Percentiles rank a stretch among this genome's conserved stretches.
These are phyloP conservation scores for Hemerocallis citrina DNA, from an alignment of 106 monocot genomes.

Conservation along the genomic window DNA sequence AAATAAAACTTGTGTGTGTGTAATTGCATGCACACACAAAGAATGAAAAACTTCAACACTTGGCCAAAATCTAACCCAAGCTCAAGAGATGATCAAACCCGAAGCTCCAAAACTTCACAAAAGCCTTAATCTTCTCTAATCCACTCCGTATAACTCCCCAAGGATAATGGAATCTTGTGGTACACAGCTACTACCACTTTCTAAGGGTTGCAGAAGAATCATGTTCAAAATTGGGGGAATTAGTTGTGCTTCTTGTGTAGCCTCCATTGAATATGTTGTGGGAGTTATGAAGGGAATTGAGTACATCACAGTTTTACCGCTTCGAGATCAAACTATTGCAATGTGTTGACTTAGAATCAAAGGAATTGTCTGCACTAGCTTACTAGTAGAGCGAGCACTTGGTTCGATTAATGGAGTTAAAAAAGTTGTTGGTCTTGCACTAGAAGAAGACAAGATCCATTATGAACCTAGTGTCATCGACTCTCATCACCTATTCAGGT, in stretches of 20 bases:
- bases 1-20: no score
- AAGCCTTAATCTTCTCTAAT: no score
- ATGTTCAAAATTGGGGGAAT: slow-evolving; percentile 54
- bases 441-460: slow-evolving; percentile 91
- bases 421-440: slow-evolving; percentile 83
- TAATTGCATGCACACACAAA: no score
- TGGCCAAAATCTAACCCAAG: no score
- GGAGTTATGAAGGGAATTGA: slow-evolving; percentile 47
- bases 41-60: no score
- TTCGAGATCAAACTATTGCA: slow-evolving; percentile 65
- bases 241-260: slow-evolving; percentile 54
- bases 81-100: no score
- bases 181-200: no score
- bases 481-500: slow-evolving; percentile 39
- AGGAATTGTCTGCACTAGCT: slow-evolving; percentile 95
- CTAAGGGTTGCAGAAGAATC: slow-evolving; percentile 36
- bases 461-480: slow-evolving; percentile 59
- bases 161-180: no score
- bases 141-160: no score
- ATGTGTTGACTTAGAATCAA: slow-evolving; percentile 66
- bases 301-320: slow-evolving; percentile 44
- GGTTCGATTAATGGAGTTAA: slow-evolving; percentile 67
- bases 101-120: no score
- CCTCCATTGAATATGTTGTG: slow-evolving; percentile 56
- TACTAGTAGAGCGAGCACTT: slow-evolving; percentile 70